Percentiles rank a stretch among this genome's conserved stretches.
phyloP scores from a whole-genome alignment of 1,139 yeast genomes.

The Protomyces inouyei region DNA sequence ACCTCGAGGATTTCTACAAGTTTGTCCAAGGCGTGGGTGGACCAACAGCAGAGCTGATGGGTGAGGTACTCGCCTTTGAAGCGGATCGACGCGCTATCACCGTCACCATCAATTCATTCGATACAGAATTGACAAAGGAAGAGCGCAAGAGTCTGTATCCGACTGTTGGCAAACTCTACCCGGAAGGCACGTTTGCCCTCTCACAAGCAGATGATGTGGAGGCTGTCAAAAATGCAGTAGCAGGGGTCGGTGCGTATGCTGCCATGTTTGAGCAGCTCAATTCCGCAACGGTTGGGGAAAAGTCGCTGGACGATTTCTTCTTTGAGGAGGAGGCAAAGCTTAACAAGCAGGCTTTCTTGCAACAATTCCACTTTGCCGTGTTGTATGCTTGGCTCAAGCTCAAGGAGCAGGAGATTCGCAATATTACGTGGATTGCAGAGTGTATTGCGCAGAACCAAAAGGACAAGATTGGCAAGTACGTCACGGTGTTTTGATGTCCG shows the following conservation, averaged over 20 bases:
- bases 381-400: conserved; percentile 96
- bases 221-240: conserved; percentile 68
- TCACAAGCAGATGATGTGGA: conserved; percentile 81
- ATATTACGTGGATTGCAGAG: conserved; percentile 97
- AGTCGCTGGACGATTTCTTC: conserved; percentile 85
- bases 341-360: conserved; percentile 90
- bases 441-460: conserved; percentile 56
- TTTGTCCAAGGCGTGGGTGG: conserved; percentile 62
- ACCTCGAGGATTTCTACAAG: conserved; percentile 75
- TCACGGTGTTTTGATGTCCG: conserved; percentile 39
- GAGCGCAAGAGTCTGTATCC: conserved; percentile 73
- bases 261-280: conserved; percentile 55
- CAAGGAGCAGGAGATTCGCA: conserved; percentile 92
- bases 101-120: conserved; percentile 82
- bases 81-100: conserved; percentile 94
- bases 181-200: conserved; percentile 64
- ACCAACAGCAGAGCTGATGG: conserved; percentile 82
- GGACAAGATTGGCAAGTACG: conserved; percentile 43
- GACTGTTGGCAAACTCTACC: conserved; percentile 71
- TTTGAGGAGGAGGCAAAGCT: conserved; percentile 87
- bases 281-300: conserved; percentile 42
- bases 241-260: conserved; percentile 66
- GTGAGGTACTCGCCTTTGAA: conserved; percentile 71
- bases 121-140: conserved; percentile 66
- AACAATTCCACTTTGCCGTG: conserved; percentile 73